A percentile compares a stretch with the other conserved stretches of the same genome.
Conservation (phyloP, 2,329 filamentous ascomycete genomes). For the Teratosphaeria viscida region DNA sequence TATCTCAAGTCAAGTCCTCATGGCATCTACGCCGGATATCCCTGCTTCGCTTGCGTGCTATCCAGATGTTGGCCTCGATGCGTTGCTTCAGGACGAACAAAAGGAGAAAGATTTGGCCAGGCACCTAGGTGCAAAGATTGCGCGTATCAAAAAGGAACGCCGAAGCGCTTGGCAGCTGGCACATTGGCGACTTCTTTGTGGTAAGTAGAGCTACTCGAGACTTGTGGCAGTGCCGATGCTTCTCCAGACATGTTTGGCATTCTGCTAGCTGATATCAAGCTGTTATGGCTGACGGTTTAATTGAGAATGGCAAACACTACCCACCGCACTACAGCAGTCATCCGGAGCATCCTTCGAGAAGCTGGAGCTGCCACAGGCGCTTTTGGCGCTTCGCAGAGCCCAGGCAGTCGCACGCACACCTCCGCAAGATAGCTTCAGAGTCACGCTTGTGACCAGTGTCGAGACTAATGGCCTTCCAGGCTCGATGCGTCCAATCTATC, state of each 20-base stretch:
- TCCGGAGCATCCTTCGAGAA: neutral
- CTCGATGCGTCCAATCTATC: neutral
- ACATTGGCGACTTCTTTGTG: neutral
- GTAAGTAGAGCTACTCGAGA: neutral
- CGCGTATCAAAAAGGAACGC: neutral
- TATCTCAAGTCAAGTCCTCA: neutral
- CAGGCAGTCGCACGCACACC: neutral
- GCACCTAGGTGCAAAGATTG: neutral
- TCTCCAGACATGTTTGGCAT: neutral
- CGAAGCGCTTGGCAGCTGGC: neutral
- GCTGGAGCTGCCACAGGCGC: neutral
- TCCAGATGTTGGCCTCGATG: neutral
- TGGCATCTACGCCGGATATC: neutral
- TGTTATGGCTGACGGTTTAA: neutral
- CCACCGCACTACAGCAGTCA: neutral
- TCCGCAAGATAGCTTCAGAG: neutral
- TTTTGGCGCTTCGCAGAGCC: neutral
- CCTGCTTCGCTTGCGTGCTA: neutral
- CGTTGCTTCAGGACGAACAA: neutral
- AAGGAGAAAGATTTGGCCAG: neutral
- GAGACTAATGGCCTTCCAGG: neutral
- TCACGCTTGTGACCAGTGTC: neutral
- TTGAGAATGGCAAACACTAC: neutral
- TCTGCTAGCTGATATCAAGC: no score
- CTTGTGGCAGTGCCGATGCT: neutral